Evolutionary conservation across 176 grass and related monocot genomes (phyloP).

Genomic region (Phoenix roebelenii): DNA sequence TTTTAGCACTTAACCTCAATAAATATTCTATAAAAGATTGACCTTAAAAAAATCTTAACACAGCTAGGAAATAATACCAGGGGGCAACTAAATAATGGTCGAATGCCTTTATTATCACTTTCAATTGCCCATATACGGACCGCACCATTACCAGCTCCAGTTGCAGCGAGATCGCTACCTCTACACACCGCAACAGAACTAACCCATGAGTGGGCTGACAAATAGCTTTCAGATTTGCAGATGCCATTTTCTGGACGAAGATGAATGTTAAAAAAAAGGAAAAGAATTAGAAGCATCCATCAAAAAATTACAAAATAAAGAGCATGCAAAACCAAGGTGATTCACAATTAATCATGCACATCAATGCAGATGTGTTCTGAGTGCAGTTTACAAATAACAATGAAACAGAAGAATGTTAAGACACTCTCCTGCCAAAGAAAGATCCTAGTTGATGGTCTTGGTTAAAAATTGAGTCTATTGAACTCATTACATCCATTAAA

Average conservation of each 20-base stretch:
- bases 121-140: conserved; percentile 66
- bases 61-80: conserved; percentile 29
- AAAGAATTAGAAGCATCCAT: no score
- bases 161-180: conserved; percentile 78
- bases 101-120: conserved; percentile 61
- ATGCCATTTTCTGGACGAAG: conserved; percentile 42
- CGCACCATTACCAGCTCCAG: conserved; percentile 63
- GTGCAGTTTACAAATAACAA: no score
- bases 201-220: conserved; percentile 61
- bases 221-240: conserved; percentile 21
- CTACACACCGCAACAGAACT: conserved; percentile 59
- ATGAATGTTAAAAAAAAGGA: neutral
- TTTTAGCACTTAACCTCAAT: no score
- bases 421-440: no score
- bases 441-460: no score
- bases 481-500: neutral
- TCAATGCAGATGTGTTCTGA: no score
- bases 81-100: conserved; percentile 38
- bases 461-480: no score
- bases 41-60: neutral
- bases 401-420: no score
- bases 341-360: no score
- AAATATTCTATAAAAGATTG: neutral
- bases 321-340: no score
- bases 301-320: no score